Evolutionary conservation across 2,329 filamentous ascomycete species (phyloP).

Genomic region (Cladosporium sp.): DNA sequence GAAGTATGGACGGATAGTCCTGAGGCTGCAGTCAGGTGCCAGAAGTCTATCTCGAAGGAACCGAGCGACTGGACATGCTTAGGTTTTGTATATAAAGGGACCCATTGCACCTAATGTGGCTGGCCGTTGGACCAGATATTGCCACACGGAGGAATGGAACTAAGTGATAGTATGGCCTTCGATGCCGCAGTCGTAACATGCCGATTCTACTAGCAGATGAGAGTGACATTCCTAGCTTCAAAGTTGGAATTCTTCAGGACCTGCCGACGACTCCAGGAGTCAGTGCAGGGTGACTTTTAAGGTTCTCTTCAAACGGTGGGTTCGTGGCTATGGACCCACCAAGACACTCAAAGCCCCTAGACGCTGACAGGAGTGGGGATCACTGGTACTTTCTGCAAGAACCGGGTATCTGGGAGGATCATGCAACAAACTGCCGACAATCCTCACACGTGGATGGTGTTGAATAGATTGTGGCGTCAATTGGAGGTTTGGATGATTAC

Average conservation of each 20-base stretch:
- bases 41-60: background rate
- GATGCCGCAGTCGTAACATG: background rate
- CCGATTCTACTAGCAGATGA: background rate
- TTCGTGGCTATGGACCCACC: background rate
- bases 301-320: background rate
- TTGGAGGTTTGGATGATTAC: background rate
- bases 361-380: background rate
- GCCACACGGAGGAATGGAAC: background rate
- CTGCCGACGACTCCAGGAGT: background rate
- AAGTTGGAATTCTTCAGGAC: background rate
- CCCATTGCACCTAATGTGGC: too few species aligned
- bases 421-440: background rate
- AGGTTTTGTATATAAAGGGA: background rate
- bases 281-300: background rate
- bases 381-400: background rate
- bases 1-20: background rate
- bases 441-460: too few species aligned
- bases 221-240: background rate
- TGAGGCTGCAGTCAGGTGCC: background rate
- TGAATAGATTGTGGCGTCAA: background rate
- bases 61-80: background rate
- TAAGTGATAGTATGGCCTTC: background rate
- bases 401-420: background rate
- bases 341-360: background rate
- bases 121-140: too few species aligned